Conservation (phyloP, 2,329 filamentous ascomycete genomes). For the Cladophialophora yegresii region DNA sequence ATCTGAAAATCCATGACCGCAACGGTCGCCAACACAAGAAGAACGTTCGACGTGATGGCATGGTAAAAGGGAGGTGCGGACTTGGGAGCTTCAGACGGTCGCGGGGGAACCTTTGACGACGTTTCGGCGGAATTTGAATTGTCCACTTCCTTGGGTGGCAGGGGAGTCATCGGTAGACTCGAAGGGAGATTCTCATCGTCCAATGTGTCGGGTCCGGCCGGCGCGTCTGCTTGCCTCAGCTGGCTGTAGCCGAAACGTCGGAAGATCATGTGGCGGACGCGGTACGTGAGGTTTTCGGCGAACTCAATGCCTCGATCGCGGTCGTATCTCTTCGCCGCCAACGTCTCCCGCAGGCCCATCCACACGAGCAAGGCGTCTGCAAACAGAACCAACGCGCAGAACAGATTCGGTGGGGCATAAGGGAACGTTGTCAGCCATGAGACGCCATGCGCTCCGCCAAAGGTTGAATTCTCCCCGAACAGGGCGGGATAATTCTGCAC, state of each 20-base stretch:
- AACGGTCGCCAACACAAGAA: conserved; percentile 62
- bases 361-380: conserved; percentile 59
- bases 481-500: conserved; percentile 62
- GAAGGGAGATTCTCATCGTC: conserved; percentile 26
- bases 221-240: conserved; percentile 20
- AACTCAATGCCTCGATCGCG: conserved; percentile 29
- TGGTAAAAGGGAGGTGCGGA: conserved; percentile 46
- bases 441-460: conserved; percentile 59
- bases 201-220: conserved; percentile 18
- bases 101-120: conserved; percentile 3
- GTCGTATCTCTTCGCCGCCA: conserved; percentile 38
- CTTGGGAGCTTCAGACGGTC: conserved; percentile 9
- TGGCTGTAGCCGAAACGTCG: conserved; percentile 30
- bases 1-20: conserved; percentile 74
- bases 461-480: conserved; percentile 61
- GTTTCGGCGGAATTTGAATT: conserved; percentile 42
- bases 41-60: conserved; percentile 59
- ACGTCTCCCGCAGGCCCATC: conserved; percentile 63
- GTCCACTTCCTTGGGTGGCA: conserved; percentile 27
- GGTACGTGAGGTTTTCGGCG: conserved; percentile 30
- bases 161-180: conserved; percentile 23
- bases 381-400: conserved; percentile 62
- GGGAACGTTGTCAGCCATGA: conserved; percentile 65
- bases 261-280: conserved; percentile 26
- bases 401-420: conserved; percentile 68